phyloP scores from a whole-genome alignment of 169 alveolate genomes.

The Cryptosporidium canis region DNA sequence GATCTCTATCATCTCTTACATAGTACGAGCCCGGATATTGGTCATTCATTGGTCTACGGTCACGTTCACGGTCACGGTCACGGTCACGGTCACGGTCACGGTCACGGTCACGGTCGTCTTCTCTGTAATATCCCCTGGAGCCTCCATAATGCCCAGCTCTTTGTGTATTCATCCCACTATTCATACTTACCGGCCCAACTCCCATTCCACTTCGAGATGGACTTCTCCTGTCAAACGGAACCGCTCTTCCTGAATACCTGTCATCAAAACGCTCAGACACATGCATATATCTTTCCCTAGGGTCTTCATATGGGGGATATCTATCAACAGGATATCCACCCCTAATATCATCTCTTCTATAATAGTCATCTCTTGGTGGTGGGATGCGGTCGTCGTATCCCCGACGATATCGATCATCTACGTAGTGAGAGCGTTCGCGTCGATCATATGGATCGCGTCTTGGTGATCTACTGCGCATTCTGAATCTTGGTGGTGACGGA shows the following conservation, averaged over 20 bases:
- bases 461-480: slow-evolving; percentile 68
- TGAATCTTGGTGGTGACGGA: slow-evolving; percentile 58
- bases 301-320: slow-evolving; percentile 63
- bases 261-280: slow-evolving; percentile 69
- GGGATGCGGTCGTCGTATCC: slow-evolving; percentile 72
- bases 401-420: slow-evolving; percentile 62
- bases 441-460: slow-evolving; percentile 67
- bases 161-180: slow-evolving; percentile 9
- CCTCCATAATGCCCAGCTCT: slow-evolving; percentile 65
- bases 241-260: slow-evolving; percentile 47
- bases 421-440: slow-evolving; percentile 40
- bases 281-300: slow-evolving; percentile 56
- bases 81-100: slow-evolving; percentile 48
- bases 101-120: slow-evolving; percentile 41
- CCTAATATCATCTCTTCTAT: slow-evolving; percentile 50
- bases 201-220: slow-evolving; percentile 61
- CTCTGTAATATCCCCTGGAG: slow-evolving; percentile 34
- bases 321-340: slow-evolving; percentile 61
- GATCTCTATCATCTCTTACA: slow-evolving; percentile 66
- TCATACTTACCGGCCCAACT: slow-evolving; percentile 36
- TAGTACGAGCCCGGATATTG: slow-evolving; percentile 35
- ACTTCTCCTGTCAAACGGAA: slow-evolving; percentile 64
- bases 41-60: slow-evolving; percentile 41
- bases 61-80: slow-evolving; percentile 4
- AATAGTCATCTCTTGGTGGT: slow-evolving; percentile 60